These are phyloP conservation scores for Kwoniella sp. DNA, from an alignment of 768 basidiomycete species.

Conservation along the genomic window DNA sequence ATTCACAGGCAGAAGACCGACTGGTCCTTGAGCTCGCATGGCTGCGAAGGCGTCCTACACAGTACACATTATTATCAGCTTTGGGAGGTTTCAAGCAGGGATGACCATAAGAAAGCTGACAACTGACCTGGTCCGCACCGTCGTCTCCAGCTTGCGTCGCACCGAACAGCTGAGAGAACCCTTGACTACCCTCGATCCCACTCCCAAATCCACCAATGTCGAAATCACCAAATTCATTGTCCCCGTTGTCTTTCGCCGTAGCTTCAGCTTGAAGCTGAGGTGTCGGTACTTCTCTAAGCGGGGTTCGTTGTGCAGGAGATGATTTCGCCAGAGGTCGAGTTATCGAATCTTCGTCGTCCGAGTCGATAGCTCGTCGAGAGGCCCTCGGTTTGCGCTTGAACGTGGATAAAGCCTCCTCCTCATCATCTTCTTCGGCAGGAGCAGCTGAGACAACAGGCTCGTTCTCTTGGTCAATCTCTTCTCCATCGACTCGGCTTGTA, in stretches of 20 bases:
- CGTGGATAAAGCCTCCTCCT: constrained; percentile 15
- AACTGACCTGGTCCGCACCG: constrained; percentile 20
- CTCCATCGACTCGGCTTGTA: too few relatives aligned
- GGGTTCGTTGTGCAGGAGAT: constrained; percentile 10
- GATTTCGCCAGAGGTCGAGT: neutral
- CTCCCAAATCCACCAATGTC: constrained; percentile 39
- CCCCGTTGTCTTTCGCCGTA: neutral
- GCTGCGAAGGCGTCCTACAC: constrained; percentile 31
- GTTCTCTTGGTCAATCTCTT: constrained; percentile 8
- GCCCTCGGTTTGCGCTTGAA: constrained; percentile 23
- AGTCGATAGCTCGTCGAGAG: constrained; percentile 22
- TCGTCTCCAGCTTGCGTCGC: constrained; percentile 34
- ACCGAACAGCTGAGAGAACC: constrained; percentile 53
- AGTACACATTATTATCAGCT: constrained; percentile 4
- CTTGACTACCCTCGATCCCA: constrained; percentile 30
- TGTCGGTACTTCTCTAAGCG: constrained; percentile 15
- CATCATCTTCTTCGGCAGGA: constrained; percentile 21
- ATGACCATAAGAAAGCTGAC: neutral
- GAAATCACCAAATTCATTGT: constrained; percentile 17
- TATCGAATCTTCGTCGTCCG: constrained; percentile 34
- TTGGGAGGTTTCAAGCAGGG: neutral
- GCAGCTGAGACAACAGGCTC: neutral
- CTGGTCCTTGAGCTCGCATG: constrained; percentile 18
- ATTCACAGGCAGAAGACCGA: constrained; percentile 32
- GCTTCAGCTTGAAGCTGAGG: neutral